These are phyloP conservation scores for Macrolepiota dolichaula DNA, from an alignment of 768 basidiomycete genomes.

Conservation along the genomic window DNA sequence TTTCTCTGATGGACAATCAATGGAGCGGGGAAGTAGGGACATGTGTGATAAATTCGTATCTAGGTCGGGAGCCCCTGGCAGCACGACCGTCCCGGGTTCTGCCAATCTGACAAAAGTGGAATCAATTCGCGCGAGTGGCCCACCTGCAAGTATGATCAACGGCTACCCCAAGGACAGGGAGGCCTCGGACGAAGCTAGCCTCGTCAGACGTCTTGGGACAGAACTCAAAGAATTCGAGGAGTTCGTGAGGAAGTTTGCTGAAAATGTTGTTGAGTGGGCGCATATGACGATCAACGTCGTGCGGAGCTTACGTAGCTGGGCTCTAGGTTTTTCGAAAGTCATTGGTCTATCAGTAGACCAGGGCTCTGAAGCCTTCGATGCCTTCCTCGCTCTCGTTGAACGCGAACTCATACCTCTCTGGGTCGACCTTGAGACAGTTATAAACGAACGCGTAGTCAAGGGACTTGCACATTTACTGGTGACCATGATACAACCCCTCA, in stretches of 20 bases:
- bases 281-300: conserved; percentile 46
- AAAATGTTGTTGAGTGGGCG: conserved; percentile 62
- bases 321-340: conserved; percentile 60
- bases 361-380: conserved; percentile 63
- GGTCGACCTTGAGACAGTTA: conserved; percentile 46
- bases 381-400: conserved; percentile 62
- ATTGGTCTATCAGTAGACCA: conserved; percentile 53
- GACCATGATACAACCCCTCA: conserved; percentile 58
- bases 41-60: too few species aligned
- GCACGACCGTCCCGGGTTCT: conserved; percentile 47
- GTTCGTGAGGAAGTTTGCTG: conserved; percentile 61
- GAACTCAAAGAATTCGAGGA: conserved; percentile 54
- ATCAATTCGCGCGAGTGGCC: conserved; percentile 24
- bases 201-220: conserved; percentile 51
- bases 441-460: conserved; percentile 53
- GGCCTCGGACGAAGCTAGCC: conserved; percentile 33
- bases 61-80: conserved; percentile 13
- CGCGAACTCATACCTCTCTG: conserved; percentile 50
- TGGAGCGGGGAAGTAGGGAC: too few species aligned
- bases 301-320: conserved; percentile 55
- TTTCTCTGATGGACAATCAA: too few species aligned
- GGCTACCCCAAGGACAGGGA: conserved; percentile 24
- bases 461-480: conserved; percentile 55
- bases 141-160: conserved; percentile 20
- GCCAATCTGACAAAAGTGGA: conserved; percentile 62